Base-by-base conservation (phyloP, 176 grass and related monocot genomes). In the Bonia amplexicaulis region DNA sequence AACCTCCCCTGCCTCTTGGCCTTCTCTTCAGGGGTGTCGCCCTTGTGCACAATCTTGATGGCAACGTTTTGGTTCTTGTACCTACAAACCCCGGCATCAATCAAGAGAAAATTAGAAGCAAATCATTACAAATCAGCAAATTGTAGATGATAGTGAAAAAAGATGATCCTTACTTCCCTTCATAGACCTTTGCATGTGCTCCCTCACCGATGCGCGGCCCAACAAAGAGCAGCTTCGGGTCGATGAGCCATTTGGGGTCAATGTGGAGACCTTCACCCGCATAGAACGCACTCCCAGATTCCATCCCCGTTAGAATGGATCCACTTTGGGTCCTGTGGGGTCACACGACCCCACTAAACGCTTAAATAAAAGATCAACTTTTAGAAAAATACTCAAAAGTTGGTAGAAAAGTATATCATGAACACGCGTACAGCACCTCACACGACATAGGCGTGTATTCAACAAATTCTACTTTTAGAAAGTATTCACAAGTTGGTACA, bases 61-160 rank as follows among this genome's bases (percentile, higher is more conserved):
- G 96, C 96, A 73, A 98, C 90, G 58, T 96, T 98, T 81, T 92
- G 96, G 84, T 94, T 98, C 86, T 88, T 96, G 77, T 98, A 98
- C 90, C 96, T 98, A 71, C 66, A 4, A 87, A 84, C 69, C 41
- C 52, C 85, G 60, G 47, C 15, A 92, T 58, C 25, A 89, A 85
- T 37, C 22, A 45, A 74, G 13, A 82, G 57, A 5, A 85, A 65
- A 69, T 25, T 74, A 83, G 72, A 71, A 88, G 41, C 37, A 90
- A 90, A 76, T 62, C 15, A 31, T 75, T 70, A 58, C 33, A 70
- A 51, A 90, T 76, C 37, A 64, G 54, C 2, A 87, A 80, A 65
- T 15, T 69, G 23, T 39, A 71, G 71, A 68, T 48, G 6, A 41
- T 54, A 80, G 42, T 64, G 16, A 47, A 81, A 84, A 70, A 31